Evolutionary conservation across 306 rosid genomes (phyloP).

Genomic region (Phaseolus lunatus): DNA sequence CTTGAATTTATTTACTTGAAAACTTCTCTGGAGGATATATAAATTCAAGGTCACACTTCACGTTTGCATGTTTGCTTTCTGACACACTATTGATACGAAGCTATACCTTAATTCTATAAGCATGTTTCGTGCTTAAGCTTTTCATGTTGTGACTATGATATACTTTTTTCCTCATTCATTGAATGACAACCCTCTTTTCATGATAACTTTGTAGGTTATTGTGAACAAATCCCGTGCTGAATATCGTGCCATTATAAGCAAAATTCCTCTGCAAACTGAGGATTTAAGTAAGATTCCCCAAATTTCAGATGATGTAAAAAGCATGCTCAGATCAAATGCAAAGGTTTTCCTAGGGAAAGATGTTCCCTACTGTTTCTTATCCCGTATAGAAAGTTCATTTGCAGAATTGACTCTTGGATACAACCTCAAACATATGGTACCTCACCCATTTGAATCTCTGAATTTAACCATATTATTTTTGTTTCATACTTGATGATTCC

Average conservation of each 20-base stretch:
- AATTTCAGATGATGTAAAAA: constrained; percentile 67
- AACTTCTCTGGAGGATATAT: constrained; percentile 33
- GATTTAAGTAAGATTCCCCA: constrained; percentile 70
- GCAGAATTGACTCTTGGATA: constrained; percentile 85
- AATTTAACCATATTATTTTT: constrained; percentile 13
- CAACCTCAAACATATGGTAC: constrained; percentile 88
- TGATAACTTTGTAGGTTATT: constrained; percentile 64
- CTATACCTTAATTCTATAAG: constrained; percentile 27
- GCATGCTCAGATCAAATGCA: constrained; percentile 69
- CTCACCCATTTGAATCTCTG: constrained; percentile 27
- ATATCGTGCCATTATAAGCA: constrained; percentile 67
- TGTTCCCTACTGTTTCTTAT: constrained; percentile 81
- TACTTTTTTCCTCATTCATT: constrained; percentile 25
- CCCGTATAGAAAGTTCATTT: constrained; percentile 67
- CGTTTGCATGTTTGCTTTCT: background rate
- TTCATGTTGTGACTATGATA: constrained; percentile 34
- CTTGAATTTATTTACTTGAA: constrained; percentile 13
- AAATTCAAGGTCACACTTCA: constrained; percentile 20
- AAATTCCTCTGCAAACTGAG: constrained; percentile 72
- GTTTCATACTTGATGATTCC: constrained; percentile 33
- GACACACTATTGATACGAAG: constrained; percentile 20
- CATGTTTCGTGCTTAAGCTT: constrained; percentile 22
- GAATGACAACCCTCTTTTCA: constrained; percentile 19
- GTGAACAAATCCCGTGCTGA: constrained; percentile 93
- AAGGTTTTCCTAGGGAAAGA: constrained; percentile 85